Base-by-base conservation (phyloP, 352 stramenopile genomes). In the Globisporangium middletonii region DNA sequence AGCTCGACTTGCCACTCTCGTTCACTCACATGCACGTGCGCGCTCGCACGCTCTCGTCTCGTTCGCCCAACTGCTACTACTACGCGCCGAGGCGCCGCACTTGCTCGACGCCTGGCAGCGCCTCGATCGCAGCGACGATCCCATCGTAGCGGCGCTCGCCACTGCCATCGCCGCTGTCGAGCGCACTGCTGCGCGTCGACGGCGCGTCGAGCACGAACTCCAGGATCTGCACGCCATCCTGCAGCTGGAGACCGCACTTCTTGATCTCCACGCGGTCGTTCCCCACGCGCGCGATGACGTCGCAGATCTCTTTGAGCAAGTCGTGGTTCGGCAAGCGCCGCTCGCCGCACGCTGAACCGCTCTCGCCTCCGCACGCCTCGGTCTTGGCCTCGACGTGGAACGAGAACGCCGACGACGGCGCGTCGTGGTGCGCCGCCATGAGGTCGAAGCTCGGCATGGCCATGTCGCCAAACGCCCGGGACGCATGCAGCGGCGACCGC, bases 261-360 rank as follows among this genome's bases (percentile, higher is more conserved):
- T 89, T 89, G 50, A 94, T 92, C 75, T 87, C 81, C 28, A 92
- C 76, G 43, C 74, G 71, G 11, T 78, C 75, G 23, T 75, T 68
- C 47, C 71, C 78, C 55, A 85, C 68, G 37, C 71, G 59, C 5
- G 69, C 73, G 44, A 94, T 89, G 55, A 92, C 76, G 48, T 94
- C 82, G 63, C 79, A 92, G 42, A 94, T 67, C 62, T 89, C 71
- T 65, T 91, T 88, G 62, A 94, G 81, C 75, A 94, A 81, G 68
- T 91, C 84, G 83, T 94, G 83, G 63, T 92, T 89, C 19, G 81
- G 81, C 50, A 88, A 64, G 30, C 75, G 72, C 33, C 73, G 73
- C 44, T 86, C 77, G n/a, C 65, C 65, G 26, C 73, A 69, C 52
- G 67, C 57, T 30, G 69, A 63, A 37, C 77, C 67, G 35, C 69